These are phyloP conservation scores for Sclerotinia subarctica DNA, from an alignment of 2,329 filamentous ascomycete species.

Conservation along the genomic window DNA sequence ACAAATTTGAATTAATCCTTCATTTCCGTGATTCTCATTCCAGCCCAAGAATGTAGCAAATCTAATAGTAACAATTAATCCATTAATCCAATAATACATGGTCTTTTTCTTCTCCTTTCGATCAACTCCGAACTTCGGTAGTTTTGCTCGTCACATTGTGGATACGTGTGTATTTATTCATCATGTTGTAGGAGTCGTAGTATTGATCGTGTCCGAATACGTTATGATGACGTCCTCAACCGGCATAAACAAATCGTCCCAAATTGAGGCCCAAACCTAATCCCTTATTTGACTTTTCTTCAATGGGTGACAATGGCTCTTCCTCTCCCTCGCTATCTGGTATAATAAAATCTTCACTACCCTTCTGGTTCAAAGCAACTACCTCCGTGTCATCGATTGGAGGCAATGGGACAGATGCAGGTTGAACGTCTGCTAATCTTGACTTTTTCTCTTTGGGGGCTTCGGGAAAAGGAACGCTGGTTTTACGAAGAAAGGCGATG, in stretches of 20 bases:
- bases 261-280: conserved; percentile 18
- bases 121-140: neutral
- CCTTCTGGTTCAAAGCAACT: conserved; percentile 35
- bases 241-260: conserved; percentile 25
- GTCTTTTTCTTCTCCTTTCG: neutral
- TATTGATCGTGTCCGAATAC: neutral
- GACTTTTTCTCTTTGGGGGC: conserved; percentile 20
- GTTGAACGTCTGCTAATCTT: conserved; percentile 28
- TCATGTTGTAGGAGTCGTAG: neutral
- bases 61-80: neutral
- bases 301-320: conserved; percentile 30
- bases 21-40: neutral
- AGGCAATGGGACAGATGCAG: conserved; percentile 41
- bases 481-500: conserved; percentile 21
- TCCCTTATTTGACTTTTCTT: neutral
- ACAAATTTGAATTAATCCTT: neutral
- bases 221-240: neutral
- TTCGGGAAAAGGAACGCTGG: conserved; percentile 33
- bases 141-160: neutral
- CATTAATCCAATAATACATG: conserved; percentile 3
- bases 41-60: neutral
- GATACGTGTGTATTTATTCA: neutral
- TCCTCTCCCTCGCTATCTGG: conserved; percentile 47
- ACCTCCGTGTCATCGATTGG: conserved; percentile 30
- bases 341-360: conserved; percentile 52